Base-by-base conservation (phyloP, 176 grass and related monocot species). In the Areca catechu region DNA sequence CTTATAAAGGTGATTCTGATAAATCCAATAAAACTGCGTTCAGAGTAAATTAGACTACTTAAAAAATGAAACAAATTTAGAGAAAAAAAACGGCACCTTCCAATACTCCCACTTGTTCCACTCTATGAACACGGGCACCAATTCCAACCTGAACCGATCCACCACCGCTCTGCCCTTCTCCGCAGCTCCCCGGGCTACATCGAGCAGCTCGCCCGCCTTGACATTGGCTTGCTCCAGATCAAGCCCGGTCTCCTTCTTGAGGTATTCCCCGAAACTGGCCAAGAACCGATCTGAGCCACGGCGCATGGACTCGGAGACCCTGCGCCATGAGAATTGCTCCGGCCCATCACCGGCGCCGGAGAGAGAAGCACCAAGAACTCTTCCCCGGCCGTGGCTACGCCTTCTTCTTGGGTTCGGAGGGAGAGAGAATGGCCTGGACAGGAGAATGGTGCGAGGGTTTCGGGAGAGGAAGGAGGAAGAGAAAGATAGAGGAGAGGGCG, bases 101-200 rank as follows among this genome's bases (percentile, higher is more conserved):
- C 73, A 76, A 43, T 67, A 51, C 23, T 68, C 73, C 73, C 73
- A 76, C 57, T 53, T 76, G 65, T 76, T 76, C 73, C 73, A 76
- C 58, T 61, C 54, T 6, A 68, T 22, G 15, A 76, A 76, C 20
- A 53, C n/a, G 22, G 73, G 63, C 25, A 61, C 1, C n/a, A 16
- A 51, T 23, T 68, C 63, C 14, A 37, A 18, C 22, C 48, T 28
- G 16, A 76, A 54, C 20, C 63, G 62, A 50, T 68, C 73, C 54
- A 61, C 18, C 25, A 55, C 54, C 15, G 48, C 62, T n/a, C 18
- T 19, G 4, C 24, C 50, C 18, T 43, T 67, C n/a, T 56, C n/a
- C n/a, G 27, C 51, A 4, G 19, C 51, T 7, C n/a, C 24, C 27
- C 65, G 25, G 4, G 51, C 28, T 34, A 50, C 22, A 18, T 54